These are phyloP conservation scores for Chaetomium globosum DNA, from an alignment of 2,329 filamentous ascomycete species.

Conservation along the genomic window DNA sequence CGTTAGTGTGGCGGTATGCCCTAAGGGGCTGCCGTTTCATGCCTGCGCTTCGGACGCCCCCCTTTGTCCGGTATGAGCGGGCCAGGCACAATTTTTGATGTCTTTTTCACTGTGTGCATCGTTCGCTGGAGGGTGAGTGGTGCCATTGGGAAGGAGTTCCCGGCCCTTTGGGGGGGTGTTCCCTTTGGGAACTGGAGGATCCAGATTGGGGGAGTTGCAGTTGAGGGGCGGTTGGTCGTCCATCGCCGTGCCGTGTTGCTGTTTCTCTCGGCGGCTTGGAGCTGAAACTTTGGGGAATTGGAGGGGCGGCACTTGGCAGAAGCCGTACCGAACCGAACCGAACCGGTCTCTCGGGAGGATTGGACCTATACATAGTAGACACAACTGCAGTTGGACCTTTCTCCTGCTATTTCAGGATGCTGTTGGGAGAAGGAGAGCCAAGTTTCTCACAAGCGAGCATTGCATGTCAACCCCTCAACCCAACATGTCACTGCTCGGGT, in stretches of 20 bases:
- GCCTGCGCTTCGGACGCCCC: background rate
- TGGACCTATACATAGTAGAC: background rate
- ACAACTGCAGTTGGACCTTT: background rate
- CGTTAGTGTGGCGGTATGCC: background rate
- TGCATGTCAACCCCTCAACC: background rate
- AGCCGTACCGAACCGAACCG: background rate
- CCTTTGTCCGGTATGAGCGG: background rate
- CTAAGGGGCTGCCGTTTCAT: conserved; percentile 1
- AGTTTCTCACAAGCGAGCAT: background rate
- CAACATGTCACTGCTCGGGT: background rate
- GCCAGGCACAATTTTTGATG: conserved; percentile 12
- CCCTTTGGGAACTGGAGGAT: too few relatives aligned
- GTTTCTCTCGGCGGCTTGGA: background rate
- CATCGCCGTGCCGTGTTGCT: background rate
- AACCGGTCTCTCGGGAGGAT: background rate
- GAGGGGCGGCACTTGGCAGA: conserved; percentile 1
- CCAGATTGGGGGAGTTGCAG: too few relatives aligned
- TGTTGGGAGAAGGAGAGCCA: background rate
- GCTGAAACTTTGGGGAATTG: background rate
- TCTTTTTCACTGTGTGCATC: conserved; percentile 12
- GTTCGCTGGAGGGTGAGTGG: background rate
- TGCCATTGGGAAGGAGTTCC: background rate
- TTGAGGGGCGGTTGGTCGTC: background rate
- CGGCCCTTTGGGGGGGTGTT: background rate
- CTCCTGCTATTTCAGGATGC: background rate